phyloP scores from a whole-genome alignment of 2,329 filamentous ascomycete species.

The Verruconis gallopava region DNA sequence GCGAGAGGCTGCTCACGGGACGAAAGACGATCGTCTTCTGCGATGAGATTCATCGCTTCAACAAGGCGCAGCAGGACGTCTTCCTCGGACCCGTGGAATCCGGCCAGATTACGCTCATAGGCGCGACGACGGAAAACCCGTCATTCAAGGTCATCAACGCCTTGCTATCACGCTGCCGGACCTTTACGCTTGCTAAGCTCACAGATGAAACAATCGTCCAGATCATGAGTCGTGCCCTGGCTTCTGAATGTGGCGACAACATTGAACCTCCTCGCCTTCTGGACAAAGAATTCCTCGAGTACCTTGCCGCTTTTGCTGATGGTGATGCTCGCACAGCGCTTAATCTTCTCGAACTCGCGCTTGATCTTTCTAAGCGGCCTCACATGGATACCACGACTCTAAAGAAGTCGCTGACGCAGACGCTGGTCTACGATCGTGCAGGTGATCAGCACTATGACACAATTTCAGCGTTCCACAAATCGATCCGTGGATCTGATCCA shows the following conservation, averaged over 20 bases:
- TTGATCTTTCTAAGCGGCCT: slow-evolving; percentile 56
- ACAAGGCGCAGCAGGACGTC: slow-evolving; percentile 85
- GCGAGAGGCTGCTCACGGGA: slow-evolving; percentile 68
- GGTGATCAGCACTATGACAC: slow-evolving; percentile 97
- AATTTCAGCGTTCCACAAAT: slow-evolving; percentile 95
- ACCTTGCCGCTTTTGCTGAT: slow-evolving; percentile 76
- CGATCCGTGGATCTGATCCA: slow-evolving; percentile 72
- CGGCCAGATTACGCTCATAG: slow-evolving; percentile 81
- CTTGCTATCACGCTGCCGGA: slow-evolving; percentile 76
- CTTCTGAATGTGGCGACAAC: slow-evolving; percentile 14
- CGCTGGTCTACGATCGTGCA: slow-evolving; percentile 84
- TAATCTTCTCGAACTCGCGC: slow-evolving; percentile 80
- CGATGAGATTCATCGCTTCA: slow-evolving; percentile 91
- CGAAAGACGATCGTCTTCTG: slow-evolving; percentile 93
- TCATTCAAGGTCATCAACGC: slow-evolving; percentile 87
- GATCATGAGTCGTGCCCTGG: slow-evolving; percentile 66
- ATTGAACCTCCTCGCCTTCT: slow-evolving; percentile 43
- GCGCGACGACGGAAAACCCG: slow-evolving; percentile 93
- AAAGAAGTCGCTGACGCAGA: slow-evolving; percentile 76
- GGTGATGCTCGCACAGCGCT: slow-evolving; percentile 88
- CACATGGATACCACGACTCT: slow-evolving; percentile 61
- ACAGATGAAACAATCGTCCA: slow-evolving; percentile 54
- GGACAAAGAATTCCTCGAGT: slow-evolving; percentile 62
- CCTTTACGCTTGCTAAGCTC: slow-evolving; percentile 73
- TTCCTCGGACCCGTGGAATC: slow-evolving; percentile 87